These are phyloP conservation scores for Sphaerulina musiva DNA, from an alignment of 2,329 filamentous ascomycete species.

Conservation along the genomic window DNA sequence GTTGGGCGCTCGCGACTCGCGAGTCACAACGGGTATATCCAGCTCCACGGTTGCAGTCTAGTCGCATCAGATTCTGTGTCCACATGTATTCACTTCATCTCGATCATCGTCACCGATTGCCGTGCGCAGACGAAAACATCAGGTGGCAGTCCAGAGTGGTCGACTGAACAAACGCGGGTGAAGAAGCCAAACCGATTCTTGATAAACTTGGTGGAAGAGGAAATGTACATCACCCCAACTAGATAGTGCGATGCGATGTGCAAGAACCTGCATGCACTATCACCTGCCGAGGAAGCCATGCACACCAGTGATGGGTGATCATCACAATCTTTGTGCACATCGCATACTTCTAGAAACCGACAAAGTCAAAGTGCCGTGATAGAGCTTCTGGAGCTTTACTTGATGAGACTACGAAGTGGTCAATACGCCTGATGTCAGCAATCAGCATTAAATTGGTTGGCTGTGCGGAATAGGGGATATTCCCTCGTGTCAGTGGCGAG, in stretches of 20 bases:
- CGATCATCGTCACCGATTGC: neutral
- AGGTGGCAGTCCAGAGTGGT: neutral
- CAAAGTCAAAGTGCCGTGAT: neutral
- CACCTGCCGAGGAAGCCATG: neutral
- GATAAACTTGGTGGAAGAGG: neutral
- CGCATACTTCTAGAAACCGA: neutral
- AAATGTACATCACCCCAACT: neutral
- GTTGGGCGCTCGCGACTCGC: neutral
- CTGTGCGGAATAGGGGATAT: too few relatives aligned
- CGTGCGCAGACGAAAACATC: neutral
- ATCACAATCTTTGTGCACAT: neutral
- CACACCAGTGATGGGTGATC: neutral
- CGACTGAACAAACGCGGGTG: neutral
- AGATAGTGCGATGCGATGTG: neutral
- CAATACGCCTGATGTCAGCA: too few relatives aligned
- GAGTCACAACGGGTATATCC: neutral
- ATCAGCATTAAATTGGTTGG: too few relatives aligned
- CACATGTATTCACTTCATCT: neutral
- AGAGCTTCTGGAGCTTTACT: neutral
- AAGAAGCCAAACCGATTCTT: neutral
- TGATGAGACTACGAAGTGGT: too few relatives aligned
- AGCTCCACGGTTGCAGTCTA: neutral
- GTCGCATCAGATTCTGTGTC: neutral
- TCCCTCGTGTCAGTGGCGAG: too few relatives aligned
- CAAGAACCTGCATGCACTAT: neutral